Conservation (phyloP, 306 rosid genomes). For the Datisca glomerata region DNA sequence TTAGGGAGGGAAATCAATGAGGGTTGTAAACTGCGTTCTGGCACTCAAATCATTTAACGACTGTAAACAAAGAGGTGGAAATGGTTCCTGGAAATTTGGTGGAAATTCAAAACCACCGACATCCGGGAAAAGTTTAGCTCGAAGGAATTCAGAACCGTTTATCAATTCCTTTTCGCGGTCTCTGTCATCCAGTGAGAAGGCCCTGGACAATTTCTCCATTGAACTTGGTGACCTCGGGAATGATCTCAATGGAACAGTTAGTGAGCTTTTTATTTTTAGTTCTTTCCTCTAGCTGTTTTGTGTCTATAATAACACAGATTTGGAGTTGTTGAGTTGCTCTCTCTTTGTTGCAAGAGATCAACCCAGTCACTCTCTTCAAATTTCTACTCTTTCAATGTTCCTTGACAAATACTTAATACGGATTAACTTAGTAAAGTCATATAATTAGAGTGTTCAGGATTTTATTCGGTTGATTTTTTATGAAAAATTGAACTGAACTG, state of each 20-base stretch:
- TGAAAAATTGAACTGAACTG: no score
- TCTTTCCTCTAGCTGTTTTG: slow-evolving; percentile 3
- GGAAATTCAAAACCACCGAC: slow-evolving; percentile 37
- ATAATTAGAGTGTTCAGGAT: no score
- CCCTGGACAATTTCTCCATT: slow-evolving; percentile 28
- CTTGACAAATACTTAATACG: no score
- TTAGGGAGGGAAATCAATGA: slow-evolving; percentile 83
- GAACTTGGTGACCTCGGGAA: slow-evolving; percentile 28
- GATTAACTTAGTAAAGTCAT: no score
- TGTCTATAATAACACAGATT: no score
- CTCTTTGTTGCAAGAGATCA: no score
- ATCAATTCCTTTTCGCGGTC: slow-evolving; percentile 31
- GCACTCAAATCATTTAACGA: slow-evolving; percentile 65
- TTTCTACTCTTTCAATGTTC: no score
- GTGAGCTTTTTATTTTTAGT: slow-evolving; percentile 16
- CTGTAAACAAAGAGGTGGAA: slow-evolving; percentile 55
- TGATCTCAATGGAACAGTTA: slow-evolving; percentile 46
- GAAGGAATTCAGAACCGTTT: slow-evolving; percentile 65
- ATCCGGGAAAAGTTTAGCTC: slow-evolving; percentile 24
- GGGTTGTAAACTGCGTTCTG: slow-evolving; percentile 66
- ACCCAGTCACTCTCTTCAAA: no score
- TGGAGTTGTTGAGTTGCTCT: no score
- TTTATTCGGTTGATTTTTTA: no score
- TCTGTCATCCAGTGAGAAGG: slow-evolving; percentile 29
- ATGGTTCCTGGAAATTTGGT: slow-evolving; percentile 50